Base-by-base conservation (phyloP, 1,284 basidiomycete species). In the Pseudozyma pruni region DNA sequence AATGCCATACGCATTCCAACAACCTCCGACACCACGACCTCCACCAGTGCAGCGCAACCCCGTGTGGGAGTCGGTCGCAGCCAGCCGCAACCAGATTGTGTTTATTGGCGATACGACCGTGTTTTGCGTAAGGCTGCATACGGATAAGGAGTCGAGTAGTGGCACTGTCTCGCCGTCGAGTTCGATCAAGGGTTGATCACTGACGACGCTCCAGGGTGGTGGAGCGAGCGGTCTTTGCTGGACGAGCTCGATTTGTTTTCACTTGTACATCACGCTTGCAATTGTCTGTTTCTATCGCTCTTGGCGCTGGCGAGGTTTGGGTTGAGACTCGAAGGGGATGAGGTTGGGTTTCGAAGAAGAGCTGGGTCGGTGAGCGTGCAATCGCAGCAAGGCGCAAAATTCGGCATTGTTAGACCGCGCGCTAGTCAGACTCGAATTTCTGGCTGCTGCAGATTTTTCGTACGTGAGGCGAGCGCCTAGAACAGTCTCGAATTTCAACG, bases 21-120 rank as follows among this genome's bases (percentile, higher is more conserved):
- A 58, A 38, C 55, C 67, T 7, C 42, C 56, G 16, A 43, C 50
- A 11, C 74, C 68, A 0, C 32, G 60, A 31, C 71, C 68, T 23
- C 61, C 64, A 9, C 62, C 66, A 13, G 71, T 63, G 42, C 74
- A 70, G 48, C 74, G 72, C 60, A 79, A 78, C 20, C 77, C 79
- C 0, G 70, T 77, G 31, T 74, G 79, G 70, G 80, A 81, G 43
- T 75, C 70, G 11, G 75, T 80, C 1, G 63, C 71, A 0, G 71
- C 76, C 23, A 79, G 77, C 29, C 73, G 80, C 39, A 72, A 67
- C 57, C 75, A 81, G 45, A 81, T 81, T 19, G 69, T 81, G 17
- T 80, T 81, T 38, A 72, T 75, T 39, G 77, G 79, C 27, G 79
- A 80, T 41, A 70, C 71, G 10, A 72, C 75, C n/a, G 72, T 78